Percentiles rank a stretch among this genome's conserved stretches.
Conservation (phyloP, 129 eudicot genomes). For the Arctium minus region DNA sequence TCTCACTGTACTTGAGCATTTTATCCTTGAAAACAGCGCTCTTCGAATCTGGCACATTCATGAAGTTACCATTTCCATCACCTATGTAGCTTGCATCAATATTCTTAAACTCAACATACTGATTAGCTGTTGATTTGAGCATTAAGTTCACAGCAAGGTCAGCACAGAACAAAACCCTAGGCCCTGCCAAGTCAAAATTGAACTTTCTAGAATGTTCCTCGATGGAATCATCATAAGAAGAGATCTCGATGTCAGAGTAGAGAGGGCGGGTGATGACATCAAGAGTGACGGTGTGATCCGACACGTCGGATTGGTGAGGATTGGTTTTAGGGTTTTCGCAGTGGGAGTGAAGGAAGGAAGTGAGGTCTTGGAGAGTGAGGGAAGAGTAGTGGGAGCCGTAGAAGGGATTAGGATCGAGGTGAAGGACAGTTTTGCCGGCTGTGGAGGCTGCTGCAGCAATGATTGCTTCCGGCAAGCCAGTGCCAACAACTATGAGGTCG, state of each 20-base stretch:
- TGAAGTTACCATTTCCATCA: conserved; percentile 40
- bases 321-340: conserved; percentile 21
- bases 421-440: conserved; percentile 78
- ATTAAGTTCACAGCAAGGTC: conserved; percentile 63
- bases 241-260: conserved; percentile 48
- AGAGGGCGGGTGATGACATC: conserved; percentile 42
- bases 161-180: conserved; percentile 85
- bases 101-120: conserved; percentile 85
- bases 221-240: conserved; percentile 24
- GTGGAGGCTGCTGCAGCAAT: conserved; percentile 89
- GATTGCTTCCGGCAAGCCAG: conserved; percentile 74
- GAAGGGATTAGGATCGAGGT: conserved; percentile 78
- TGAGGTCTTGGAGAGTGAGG: conserved; percentile 58
- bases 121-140: conserved; percentile 58
- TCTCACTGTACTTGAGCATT: conserved; percentile 49
- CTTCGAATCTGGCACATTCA: conserved; percentile 80
- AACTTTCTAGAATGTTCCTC: conserved; percentile 40
- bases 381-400: conserved; percentile 83
- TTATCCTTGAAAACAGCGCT: conserved; percentile 73
- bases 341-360: conserved; percentile 46
- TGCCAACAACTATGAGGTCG: conserved; percentile 84
- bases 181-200: conserved; percentile 65
- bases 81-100: conserved; percentile 56
- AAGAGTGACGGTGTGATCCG: conserved; percentile 22
- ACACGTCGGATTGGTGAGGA: conserved; percentile 4